Conservation (phyloP, 139 green algal species). For the Coelastrella sp. region DNA sequence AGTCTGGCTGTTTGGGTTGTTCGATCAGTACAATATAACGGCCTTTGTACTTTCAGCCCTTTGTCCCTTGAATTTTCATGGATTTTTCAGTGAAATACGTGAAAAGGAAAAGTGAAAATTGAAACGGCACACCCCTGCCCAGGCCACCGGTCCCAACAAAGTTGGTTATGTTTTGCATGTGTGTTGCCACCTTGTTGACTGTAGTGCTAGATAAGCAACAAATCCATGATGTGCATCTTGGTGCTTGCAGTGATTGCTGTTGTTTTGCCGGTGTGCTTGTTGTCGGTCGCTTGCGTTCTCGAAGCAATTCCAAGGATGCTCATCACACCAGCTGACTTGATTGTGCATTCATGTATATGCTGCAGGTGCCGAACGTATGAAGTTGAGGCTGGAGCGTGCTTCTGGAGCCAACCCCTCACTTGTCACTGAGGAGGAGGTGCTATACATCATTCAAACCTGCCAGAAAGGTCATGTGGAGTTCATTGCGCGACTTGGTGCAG, state of each 20-base stretch:
- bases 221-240: neutral
- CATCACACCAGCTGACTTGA: constrained; percentile 17
- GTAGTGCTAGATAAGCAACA: neutral
- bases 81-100: too few species aligned
- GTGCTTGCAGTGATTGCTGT: neutral
- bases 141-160: neutral
- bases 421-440: neutral
- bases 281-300: neutral
- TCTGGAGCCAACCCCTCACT: neutral
- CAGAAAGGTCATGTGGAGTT: neutral
- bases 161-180: neutral
- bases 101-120: too few species aligned
- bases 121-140: too few species aligned
- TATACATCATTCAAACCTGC: neutral
- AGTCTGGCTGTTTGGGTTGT: too few species aligned
- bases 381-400: neutral
- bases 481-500: neutral
- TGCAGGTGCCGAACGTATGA: neutral
- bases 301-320: neutral
- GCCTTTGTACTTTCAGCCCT: too few species aligned
- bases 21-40: too few species aligned
- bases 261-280: neutral
- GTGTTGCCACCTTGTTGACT: neutral
- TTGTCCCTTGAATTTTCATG: too few species aligned
- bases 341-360: constrained; percentile 12